Evolutionary conservation across 495 filamentous ascomycete genomes (phyloP), one percentile per base, ranked within the genome.

Genomic region (Staphylotrichum longicolle): DNA sequence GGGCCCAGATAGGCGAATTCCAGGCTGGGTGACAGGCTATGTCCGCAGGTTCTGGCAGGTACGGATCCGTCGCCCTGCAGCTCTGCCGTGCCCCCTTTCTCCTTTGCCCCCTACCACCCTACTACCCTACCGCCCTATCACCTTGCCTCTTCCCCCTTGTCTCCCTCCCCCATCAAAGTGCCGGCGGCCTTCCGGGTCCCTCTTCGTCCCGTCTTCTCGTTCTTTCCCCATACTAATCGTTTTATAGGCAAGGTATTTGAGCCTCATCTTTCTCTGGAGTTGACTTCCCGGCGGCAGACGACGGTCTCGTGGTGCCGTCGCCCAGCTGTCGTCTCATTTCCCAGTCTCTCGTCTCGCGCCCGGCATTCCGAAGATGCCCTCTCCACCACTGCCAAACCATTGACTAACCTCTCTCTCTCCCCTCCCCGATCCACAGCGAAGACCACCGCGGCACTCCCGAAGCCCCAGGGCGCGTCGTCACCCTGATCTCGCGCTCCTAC

Each of bases 41-140:
- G 94, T 98, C 46, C 88, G 94, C 54, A 83, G 94, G 32, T 99
- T 99, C 73, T 99, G 94, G 94, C 94, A 99, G 88, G 94, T 93
- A 74, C 44, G 67, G 74, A 39, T 27, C 9, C 59, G 56, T 63
- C 51, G 46, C 15, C 45, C 35, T 50, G 45, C 40, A 45, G 10
- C 52, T 52, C 52, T 56, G 32, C 58, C 63, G 55, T 55, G 46
- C 45, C 53, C 33, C 40, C 47, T 54, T 42, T 50, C 8, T 12
- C 51, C 20, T 27, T 27, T 27, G 20, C 20, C 20, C 20, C 20
- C 20, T 27, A 27, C 20, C 20, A 27, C 20, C 20, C 20, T 27
- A 27, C 20, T 27, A 27, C 20, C 20, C 20, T 27, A 27, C 20
- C 20, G 20, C 20, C 20, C 20, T 27, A 27, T 27, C 20, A 27